phyloP scores from a whole-genome alignment of 495 filamentous ascomycete genomes.

The Neurospora cerealis region DNA sequence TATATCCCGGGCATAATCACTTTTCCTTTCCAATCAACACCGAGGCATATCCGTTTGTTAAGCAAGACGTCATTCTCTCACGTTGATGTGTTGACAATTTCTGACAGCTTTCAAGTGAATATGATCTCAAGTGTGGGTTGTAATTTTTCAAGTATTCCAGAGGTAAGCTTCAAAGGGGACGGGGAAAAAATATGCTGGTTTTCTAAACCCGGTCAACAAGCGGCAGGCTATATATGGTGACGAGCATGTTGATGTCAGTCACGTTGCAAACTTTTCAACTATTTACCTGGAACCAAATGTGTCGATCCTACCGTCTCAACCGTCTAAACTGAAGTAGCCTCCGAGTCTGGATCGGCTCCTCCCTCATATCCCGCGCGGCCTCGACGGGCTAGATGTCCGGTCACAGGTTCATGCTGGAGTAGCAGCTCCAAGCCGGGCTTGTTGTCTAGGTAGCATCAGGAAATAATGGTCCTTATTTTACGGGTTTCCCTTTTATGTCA shows the following conservation, averaged over 20 bases:
- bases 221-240: not conserved
- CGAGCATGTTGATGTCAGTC: not conserved
- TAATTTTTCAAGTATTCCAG: not conserved
- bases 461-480: conserved; percentile 6
- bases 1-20: not conserved
- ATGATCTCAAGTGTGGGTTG: not conserved
- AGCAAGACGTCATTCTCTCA: not conserved
- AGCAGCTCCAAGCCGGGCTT: not conserved
- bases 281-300: not conserved
- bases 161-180: not conserved
- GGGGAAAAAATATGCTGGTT: not conserved
- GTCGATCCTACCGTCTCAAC: not conserved
- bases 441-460: not conserved
- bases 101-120: not conserved
- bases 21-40: not conserved
- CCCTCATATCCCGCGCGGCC: conserved; percentile 4
- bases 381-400: not conserved
- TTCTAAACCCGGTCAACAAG: not conserved
- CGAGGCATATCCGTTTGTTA: not conserved
- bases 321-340: not conserved
- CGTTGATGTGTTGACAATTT: not conserved
- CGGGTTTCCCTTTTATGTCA: conserved; percentile 9
- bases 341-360: not conserved
- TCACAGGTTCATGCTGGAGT: not conserved
- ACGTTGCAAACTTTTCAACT: not conserved